A percentile compares a stretch with the other conserved stretches of the same genome.
phyloP scores from a whole-genome alignment of 1,139 yeast species.

The Hanseniaspora gamundiae region DNA sequence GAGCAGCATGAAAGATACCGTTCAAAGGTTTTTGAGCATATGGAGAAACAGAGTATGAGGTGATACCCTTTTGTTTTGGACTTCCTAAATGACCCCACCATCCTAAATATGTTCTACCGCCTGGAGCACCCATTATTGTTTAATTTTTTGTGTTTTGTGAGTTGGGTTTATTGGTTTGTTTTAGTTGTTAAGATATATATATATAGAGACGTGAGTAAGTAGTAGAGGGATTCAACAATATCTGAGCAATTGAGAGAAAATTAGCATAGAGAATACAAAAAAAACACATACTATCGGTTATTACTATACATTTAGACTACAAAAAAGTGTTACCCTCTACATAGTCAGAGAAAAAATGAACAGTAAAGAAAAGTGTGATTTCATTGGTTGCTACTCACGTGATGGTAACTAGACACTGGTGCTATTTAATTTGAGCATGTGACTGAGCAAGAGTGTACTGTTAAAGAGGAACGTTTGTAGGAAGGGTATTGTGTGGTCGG shows the following conservation, averaged over 20 bases:
- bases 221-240: too few relatives aligned
- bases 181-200: neutral
- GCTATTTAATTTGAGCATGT: too few relatives aligned
- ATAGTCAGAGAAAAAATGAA: too few relatives aligned
- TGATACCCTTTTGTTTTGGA: conserved; percentile 79
- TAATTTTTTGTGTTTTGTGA: neutral
- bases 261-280: neutral
- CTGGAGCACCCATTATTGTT: conserved; percentile 43
- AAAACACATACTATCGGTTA: neutral
- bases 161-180: neutral
- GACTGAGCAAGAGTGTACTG: too few relatives aligned
- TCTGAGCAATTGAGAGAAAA: too few relatives aligned
- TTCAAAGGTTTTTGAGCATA: conserved; percentile 87
- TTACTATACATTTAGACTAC: neutral
- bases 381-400: too few relatives aligned
- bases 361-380: too few relatives aligned
- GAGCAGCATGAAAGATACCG: conserved; percentile 74
- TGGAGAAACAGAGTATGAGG: conserved; percentile 83
- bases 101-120: conserved; percentile 78
- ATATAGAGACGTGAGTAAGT: neutral
- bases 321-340: neutral
- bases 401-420: too few relatives aligned
- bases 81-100: conserved; percentile 91
- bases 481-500: too few relatives aligned
- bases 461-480: too few relatives aligned